Evolutionary conservation across 495 filamentous ascomycete species (phyloP).

Genomic region (Penicillium angulare): DNA sequence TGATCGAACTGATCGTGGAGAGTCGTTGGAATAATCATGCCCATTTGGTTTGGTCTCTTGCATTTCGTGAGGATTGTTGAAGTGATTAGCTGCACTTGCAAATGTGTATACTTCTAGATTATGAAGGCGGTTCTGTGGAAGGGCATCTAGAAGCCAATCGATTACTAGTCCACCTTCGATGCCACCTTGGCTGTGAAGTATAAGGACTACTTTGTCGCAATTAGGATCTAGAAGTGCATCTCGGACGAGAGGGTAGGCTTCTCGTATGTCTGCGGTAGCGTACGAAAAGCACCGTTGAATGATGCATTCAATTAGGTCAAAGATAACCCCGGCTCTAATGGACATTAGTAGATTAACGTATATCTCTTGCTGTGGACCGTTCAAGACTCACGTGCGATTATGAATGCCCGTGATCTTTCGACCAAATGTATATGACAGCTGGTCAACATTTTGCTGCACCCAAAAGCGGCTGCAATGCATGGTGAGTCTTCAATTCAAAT

Average conservation of each 20-base stretch:
- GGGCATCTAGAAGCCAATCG: constrained; percentile 76
- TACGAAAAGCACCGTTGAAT: constrained; percentile 75
- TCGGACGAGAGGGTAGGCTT: constrained; percentile 32
- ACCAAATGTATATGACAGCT: constrained; percentile 70
- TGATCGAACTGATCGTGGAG: background rate
- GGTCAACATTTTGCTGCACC: constrained; percentile 69
- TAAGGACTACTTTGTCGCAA: constrained; percentile 70
- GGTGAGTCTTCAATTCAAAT: too few relatives aligned
- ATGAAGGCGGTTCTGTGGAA: constrained; percentile 62
- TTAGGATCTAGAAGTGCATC: constrained; percentile 34
- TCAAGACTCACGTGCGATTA: constrained; percentile 77
- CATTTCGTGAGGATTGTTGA: constrained; percentile 69
- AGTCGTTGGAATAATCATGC: background rate
- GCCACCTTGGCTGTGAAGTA: constrained; percentile 80
- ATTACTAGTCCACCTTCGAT: constrained; percentile 72
- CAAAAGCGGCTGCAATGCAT: constrained; percentile 25
- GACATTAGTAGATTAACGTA: background rate
- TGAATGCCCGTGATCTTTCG: constrained; percentile 77
- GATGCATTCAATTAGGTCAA: constrained; percentile 74
- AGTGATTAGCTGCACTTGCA: constrained; percentile 81
- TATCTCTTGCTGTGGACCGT: too few relatives aligned
- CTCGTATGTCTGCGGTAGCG: constrained; percentile 65
- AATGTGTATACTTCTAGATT: constrained; percentile 87
- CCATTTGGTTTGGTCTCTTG: constrained; percentile 1
- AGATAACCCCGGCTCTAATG: constrained; percentile 56